Evolutionary conservation across 345 rosid genomes (phyloP).

Genomic region (Garcia nutans): DNA sequence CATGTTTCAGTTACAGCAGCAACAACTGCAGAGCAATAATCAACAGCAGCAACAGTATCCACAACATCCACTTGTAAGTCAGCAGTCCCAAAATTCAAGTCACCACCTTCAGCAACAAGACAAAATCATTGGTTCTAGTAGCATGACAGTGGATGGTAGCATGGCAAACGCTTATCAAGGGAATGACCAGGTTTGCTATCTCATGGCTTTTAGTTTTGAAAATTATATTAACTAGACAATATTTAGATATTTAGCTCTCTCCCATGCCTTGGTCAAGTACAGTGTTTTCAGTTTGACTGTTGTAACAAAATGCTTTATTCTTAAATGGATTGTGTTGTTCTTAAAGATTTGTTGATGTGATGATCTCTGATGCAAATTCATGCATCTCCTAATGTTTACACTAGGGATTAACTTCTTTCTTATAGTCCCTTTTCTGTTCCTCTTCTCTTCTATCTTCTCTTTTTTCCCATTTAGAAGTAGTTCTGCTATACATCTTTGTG

Average conservation of each 20-base stretch:
- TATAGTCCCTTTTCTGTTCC: neutral
- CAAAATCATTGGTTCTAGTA: slow-evolving; percentile 39
- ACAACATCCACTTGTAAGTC: slow-evolving; percentile 44
- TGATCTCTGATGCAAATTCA: neutral
- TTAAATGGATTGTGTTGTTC: neutral
- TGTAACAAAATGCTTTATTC: neutral
- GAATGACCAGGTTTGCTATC: slow-evolving; percentile 44
- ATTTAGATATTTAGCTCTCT: neutral
- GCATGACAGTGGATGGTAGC: slow-evolving; percentile 42
- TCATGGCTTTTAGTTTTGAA: neutral
- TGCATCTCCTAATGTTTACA: neutral
- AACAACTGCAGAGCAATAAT: slow-evolving; percentile 39
- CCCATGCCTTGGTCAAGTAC: neutral
- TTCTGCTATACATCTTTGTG: neutral
- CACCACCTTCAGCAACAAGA: slow-evolving; percentile 45
- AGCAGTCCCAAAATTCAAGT: slow-evolving; percentile 46
- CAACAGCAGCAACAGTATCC: slow-evolving; percentile 41
- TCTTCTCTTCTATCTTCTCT: neutral
- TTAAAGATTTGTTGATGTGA: neutral
- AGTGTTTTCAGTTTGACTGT: neutral
- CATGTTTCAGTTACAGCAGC: slow-evolving; percentile 42
- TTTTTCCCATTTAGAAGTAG: neutral
- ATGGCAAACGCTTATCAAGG: slow-evolving; percentile 45
- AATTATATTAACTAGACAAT: slow-evolving; percentile 1
- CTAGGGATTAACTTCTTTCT: neutral